phyloP scores from a whole-genome alignment of 2,329 filamentous ascomycete genomes.

The Phyllosticta citriasiana region DNA sequence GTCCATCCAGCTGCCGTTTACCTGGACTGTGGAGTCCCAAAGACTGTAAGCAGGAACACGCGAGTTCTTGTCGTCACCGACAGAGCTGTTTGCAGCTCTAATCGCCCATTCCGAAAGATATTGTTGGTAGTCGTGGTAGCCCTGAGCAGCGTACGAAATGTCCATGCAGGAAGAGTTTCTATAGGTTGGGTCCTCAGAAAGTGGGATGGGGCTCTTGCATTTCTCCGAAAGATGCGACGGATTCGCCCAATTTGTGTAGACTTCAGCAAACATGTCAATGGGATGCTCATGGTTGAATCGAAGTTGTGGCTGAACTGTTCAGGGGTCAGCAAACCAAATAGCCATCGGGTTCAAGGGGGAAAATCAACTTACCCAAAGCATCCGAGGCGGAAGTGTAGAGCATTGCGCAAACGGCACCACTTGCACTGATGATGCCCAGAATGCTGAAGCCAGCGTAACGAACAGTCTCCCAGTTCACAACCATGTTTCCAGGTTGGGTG shows the following conservation, averaged over 20 bases:
- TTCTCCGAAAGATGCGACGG: conserved; percentile 41
- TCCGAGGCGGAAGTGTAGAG: conserved; percentile 71
- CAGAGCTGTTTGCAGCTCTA: conserved; percentile 36
- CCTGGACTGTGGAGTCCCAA: conserved; percentile 62
- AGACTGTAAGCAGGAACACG: conserved; percentile 54
- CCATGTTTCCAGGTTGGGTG: conserved; percentile 54
- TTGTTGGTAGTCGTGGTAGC: conserved; percentile 58
- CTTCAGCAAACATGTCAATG: conserved; percentile 43
- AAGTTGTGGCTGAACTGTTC: conserved; percentile 57
- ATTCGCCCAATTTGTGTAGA: conserved; percentile 56
- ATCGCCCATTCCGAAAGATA: conserved; percentile 50
- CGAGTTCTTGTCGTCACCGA: conserved; percentile 30
- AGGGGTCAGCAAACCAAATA: not conserved
- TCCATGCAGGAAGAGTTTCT: conserved; percentile 52
- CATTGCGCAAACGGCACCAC: conserved; percentile 55
- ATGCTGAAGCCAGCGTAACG: conserved; percentile 54
- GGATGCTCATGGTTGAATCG: conserved; percentile 46
- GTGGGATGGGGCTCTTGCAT: conserved; percentile 53
- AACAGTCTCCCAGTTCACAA: conserved; percentile 58
- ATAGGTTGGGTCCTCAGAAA: conserved; percentile 28
- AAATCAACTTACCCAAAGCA: conserved; percentile 41
- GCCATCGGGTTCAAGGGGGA: not conserved
- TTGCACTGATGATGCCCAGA: conserved; percentile 54
- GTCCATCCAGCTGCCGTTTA: conserved; percentile 61
- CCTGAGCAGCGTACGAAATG: conserved; percentile 58